Conservation (phyloP, 148 eudicot species). For the Heliosperma pusillum region DNA sequence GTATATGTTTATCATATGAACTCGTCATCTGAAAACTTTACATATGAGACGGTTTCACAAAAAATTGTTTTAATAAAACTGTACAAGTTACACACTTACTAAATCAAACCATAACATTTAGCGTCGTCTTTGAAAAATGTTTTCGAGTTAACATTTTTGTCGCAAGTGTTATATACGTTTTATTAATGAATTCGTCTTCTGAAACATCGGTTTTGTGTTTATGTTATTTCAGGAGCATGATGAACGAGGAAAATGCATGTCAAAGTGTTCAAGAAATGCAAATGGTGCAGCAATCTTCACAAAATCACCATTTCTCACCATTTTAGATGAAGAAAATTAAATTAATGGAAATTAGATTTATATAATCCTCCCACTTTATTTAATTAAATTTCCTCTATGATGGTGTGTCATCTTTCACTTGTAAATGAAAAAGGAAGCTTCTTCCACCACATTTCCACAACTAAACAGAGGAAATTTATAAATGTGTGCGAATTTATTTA, state of each 20-base stretch:
- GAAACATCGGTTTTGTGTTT: not conserved
- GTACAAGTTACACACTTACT: too few species aligned
- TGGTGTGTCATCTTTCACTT: conserved; percentile 22
- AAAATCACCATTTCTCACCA: conserved; percentile 64
- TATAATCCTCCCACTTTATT: not conserved
- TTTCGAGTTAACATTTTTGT: not conserved
- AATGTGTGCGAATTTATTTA: conserved; percentile 24
- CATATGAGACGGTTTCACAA: too few species aligned
- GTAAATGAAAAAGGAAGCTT: conserved; percentile 33
- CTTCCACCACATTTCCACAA: conserved; percentile 1
- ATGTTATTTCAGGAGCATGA: conserved; percentile 41
- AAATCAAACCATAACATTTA: too few species aligned
- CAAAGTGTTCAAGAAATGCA: conserved; percentile 65
- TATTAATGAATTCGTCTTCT: not conserved
- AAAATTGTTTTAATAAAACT: too few species aligned
- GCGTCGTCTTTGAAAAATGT: too few species aligned
- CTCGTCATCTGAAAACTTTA: too few species aligned
- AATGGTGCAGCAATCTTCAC: conserved; percentile 59
- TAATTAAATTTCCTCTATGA: not conserved
- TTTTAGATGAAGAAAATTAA: conserved; percentile 24
- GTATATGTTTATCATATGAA: too few species aligned
- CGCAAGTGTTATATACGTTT: not conserved
- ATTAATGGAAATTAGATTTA: conserved; percentile 16
- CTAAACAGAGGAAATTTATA: conserved; percentile 15
- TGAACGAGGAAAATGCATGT: conserved; percentile 60